phyloP scores from a whole-genome alignment of 371 early-diverging fungal genomes.

The Phascolomyces articulosus region DNA sequence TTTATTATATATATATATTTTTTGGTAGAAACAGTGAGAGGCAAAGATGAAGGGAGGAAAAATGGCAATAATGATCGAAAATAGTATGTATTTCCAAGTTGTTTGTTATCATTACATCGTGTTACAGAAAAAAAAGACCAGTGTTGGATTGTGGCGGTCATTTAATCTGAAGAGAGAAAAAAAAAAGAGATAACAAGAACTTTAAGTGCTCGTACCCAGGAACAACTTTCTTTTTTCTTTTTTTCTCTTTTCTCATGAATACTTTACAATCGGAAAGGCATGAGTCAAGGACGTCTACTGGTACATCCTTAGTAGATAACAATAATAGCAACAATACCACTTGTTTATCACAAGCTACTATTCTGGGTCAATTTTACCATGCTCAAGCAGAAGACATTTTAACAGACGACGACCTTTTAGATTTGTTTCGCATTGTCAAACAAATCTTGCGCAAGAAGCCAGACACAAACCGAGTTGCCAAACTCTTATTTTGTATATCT shows the following conservation, averaged over 20 bases:
- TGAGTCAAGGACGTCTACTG: not conserved
- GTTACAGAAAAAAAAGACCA: too few relatives aligned
- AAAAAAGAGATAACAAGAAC: not conserved
- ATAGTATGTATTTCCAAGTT: too few relatives aligned
- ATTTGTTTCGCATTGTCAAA: constrained; percentile 47
- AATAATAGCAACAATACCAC: not conserved
- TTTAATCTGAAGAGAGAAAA: too few relatives aligned
- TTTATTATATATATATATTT: too few relatives aligned
- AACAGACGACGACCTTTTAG: constrained; percentile 47
- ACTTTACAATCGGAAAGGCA: constrained; percentile 2
- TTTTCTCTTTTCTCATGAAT: constrained; percentile 5
- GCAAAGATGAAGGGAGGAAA: not conserved
- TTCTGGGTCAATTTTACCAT: constrained; percentile 13
- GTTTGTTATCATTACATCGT: too few relatives aligned
- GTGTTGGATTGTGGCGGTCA: too few relatives aligned
- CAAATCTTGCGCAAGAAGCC: constrained; percentile 43
- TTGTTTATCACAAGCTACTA: not conserved
- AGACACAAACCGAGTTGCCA: constrained; percentile 41
- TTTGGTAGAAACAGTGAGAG: too few relatives aligned
- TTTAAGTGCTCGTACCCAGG: too few relatives aligned
- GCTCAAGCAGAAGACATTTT: constrained; percentile 53
- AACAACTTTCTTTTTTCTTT: too few relatives aligned
- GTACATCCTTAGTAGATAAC: too few relatives aligned
- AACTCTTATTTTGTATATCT: constrained; percentile 46
- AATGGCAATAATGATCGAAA: too few relatives aligned